Conservation (phyloP, 163 green algal species). For the Chlorella variabilis region DNA sequence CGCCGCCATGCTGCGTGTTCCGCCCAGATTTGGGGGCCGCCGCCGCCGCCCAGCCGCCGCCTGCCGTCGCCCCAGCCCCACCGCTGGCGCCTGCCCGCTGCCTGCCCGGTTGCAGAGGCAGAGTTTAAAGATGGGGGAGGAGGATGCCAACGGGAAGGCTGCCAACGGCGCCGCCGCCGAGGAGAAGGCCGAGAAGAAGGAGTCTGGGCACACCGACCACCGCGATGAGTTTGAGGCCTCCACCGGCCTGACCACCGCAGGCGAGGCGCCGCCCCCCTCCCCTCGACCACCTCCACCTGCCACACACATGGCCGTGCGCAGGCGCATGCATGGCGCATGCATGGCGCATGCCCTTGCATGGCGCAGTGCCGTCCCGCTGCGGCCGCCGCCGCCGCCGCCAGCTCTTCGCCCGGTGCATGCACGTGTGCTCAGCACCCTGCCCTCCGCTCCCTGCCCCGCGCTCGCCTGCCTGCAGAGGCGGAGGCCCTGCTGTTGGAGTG, state of each 20-base stretch:
- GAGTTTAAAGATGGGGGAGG: not conserved
- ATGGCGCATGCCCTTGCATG: no score
- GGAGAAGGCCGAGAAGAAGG: slow-evolving; percentile 13
- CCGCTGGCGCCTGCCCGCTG: no score
- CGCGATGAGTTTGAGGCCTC: slow-evolving; percentile 30
- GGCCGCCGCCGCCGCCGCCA: not conserved
- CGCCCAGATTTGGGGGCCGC: no score
- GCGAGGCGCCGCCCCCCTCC: not conserved
- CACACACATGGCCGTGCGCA: no score
- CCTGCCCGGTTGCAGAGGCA: no score
- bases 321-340: no score
- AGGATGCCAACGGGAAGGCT: not conserved
- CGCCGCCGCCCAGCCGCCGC: no score
- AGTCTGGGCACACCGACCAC: slow-evolving; percentile 13
- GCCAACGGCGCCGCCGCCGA: slow-evolving; percentile 5
- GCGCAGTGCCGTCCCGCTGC: not conserved
- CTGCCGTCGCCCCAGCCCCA: no score
- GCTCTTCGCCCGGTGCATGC: no score
- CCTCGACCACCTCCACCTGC: no score
- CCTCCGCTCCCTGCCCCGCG: not conserved
- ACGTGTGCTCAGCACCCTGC: no score
- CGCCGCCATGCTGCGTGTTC: no score
- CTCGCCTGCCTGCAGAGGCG: slow-evolving; percentile 70
- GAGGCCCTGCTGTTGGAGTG: slow-evolving; percentile 58
- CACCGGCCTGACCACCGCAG: slow-evolving; percentile 7